These are phyloP conservation scores for Neckera pumila DNA, from an alignment of 225 moss, liverwort and hornwort genomes.

Conservation along the genomic window DNA sequence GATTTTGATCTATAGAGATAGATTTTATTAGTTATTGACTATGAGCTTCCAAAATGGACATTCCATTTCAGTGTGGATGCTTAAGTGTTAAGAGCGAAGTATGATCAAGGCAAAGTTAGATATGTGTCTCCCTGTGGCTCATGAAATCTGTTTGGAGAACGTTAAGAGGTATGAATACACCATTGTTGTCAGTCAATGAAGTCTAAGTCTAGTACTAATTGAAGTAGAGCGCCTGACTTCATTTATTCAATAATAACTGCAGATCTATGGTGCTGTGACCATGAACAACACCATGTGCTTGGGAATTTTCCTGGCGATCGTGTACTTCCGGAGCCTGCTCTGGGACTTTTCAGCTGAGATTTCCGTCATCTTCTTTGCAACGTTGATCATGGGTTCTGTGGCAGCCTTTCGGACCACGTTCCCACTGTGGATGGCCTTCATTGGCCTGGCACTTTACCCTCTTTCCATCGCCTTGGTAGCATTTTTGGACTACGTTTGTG, in stretches of 20 bases:
- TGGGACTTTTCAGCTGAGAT: constrained; percentile 99
- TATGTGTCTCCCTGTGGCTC: not conserved
- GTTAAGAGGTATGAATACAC: not conserved
- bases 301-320: constrained; percentile 77
- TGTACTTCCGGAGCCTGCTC: constrained; percentile 51
- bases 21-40: not conserved
- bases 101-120: not conserved
- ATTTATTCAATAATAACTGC: not conserved
- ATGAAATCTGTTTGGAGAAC: not conserved
- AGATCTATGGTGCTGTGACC: constrained; percentile 95
- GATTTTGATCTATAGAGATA: too few species aligned
- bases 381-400: constrained; percentile 61
- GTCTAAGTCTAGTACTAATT: not conserved
- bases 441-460: constrained; percentile 76
- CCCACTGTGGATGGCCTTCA: constrained; percentile 76
- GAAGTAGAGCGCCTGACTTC: not conserved
- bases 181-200: not conserved
- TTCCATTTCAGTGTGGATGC: not conserved
- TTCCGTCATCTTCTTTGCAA: constrained; percentile 66
- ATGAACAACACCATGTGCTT: constrained; percentile 99
- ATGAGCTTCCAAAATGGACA: not conserved
- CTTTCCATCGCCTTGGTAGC: constrained; percentile 74
- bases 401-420: constrained; percentile 76
- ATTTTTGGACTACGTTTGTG: constrained; percentile 70
- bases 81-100: not conserved